A percentile compares a stretch with the other conserved stretches of the same genome.
Conservation (phyloP, 2,329 filamentous ascomycete species). For the Calonectria crousiana region DNA sequence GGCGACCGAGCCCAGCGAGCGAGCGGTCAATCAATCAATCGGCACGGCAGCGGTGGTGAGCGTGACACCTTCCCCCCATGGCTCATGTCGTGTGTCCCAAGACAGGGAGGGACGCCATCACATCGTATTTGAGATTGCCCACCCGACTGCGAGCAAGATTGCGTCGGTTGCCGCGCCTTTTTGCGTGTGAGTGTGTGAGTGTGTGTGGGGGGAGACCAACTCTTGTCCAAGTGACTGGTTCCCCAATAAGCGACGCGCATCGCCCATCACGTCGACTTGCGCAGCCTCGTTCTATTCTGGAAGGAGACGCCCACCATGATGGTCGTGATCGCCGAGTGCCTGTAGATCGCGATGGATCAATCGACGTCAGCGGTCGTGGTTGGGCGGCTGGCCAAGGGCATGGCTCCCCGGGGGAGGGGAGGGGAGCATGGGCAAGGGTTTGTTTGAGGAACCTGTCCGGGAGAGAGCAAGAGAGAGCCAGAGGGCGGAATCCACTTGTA, state of each 20-base stretch:
- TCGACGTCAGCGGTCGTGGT: constrained; percentile 26
- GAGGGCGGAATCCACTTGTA: background rate
- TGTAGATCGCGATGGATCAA: constrained; percentile 33
- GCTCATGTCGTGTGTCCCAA: background rate
- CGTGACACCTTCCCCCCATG: background rate
- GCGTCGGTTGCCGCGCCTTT: background rate
- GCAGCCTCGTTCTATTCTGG: constrained; percentile 5
- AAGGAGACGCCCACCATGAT: constrained; percentile 2
- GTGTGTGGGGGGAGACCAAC: background rate
- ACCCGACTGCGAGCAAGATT: background rate
- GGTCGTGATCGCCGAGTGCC: constrained; percentile 30
- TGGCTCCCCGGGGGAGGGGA: background rate
- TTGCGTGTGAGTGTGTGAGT: background rate
- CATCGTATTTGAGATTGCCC: constrained; percentile 3
- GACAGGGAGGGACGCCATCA: background rate
- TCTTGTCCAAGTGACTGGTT: background rate
- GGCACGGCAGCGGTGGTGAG: background rate
- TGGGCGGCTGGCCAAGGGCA: constrained; percentile 14
- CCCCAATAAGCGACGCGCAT: constrained; percentile 6
- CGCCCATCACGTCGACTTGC: background rate
- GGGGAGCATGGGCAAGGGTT: constrained; percentile 8
- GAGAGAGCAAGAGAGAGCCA: background rate
- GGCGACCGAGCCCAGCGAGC: background rate
- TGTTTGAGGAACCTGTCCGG: constrained; percentile 20
- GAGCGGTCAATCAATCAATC: background rate